phyloP scores from a whole-genome alignment of 23 red algal genomes.

The Cyanidiococcus yangmingshanensis region DNA sequence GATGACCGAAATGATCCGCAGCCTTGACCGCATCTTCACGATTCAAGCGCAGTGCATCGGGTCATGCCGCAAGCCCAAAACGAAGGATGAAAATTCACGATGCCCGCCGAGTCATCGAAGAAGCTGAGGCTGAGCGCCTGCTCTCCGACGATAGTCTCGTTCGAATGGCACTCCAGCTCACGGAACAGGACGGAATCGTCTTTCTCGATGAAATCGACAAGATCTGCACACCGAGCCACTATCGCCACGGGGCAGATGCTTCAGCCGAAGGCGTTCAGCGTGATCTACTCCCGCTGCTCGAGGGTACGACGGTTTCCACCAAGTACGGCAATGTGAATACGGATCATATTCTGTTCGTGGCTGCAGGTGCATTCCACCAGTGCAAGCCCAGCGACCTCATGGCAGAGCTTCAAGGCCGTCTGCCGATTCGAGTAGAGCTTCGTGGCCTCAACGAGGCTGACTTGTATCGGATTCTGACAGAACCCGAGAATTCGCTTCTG shows the following conservation, averaged over 20 bases:
- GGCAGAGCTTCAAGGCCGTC: conserved; percentile 75
- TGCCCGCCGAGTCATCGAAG: conserved; percentile 66
- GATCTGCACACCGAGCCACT: conserved; percentile 52
- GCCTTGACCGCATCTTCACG: conserved; percentile 55
- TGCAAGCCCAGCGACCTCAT: conserved; percentile 79
- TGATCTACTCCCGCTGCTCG: conserved; percentile 72
- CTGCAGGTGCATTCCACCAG: conserved; percentile 64
- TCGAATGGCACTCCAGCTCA: conserved; percentile 53
- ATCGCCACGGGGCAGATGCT: conserved; percentile 65
- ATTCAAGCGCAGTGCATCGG: conserved; percentile 35
- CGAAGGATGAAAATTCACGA: conserved; percentile 70
- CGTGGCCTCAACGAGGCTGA: conserved; percentile 45
- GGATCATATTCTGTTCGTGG: conserved; percentile 88
- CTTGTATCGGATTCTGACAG: conserved; percentile 64
- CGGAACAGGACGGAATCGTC: conserved; percentile 80
- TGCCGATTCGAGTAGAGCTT: conserved; percentile 87
- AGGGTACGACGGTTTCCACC: conserved; percentile 65
- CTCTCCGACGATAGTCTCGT: conserved; percentile 51
- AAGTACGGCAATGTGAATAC: conserved; percentile 82
- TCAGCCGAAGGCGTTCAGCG: conserved; percentile 75
- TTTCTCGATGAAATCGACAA: conserved; percentile 96
- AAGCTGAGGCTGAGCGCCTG: conserved; percentile 63
- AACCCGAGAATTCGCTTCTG: conserved; percentile 69
- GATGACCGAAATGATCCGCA: conserved; percentile 49
- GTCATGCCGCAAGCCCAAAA: conserved; percentile 20